Evolutionary conservation across 768 basidiomycete genomes (phyloP).

Genomic region (Lactarius akahatsu): DNA sequence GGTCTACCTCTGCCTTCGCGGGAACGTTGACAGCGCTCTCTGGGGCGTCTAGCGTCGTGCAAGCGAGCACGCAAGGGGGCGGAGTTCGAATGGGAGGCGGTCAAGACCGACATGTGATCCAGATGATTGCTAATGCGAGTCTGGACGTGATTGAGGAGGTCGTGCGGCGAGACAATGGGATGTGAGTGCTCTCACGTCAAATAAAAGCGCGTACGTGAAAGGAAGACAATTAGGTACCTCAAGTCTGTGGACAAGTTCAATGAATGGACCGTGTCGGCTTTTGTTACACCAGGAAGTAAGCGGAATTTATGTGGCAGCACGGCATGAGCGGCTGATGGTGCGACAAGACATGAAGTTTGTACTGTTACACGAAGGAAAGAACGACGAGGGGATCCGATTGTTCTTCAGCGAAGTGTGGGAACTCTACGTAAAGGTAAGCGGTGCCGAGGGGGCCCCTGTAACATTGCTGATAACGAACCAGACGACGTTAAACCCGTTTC

Average conservation of each 20-base stretch:
- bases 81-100: conserved; percentile 72
- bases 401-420: conserved; percentile 99
- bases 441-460: conserved; percentile 4
- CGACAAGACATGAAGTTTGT: conserved; percentile 89
- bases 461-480: conserved; percentile 37
- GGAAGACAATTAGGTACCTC: conserved; percentile 67
- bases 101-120: conserved; percentile 90
- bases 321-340: conserved; percentile 25
- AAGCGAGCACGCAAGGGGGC: conserved; percentile 60
- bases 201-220: conserved; percentile 2
- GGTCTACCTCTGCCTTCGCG: conserved; percentile 90
- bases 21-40: conserved; percentile 86
- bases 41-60: conserved; percentile 75
- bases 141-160: conserved; percentile 94
- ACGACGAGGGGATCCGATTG: conserved; percentile 91
- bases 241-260: conserved; percentile 97
- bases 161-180: conserved; percentile 75
- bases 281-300: conserved; percentile 94
- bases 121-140: conserved; percentile 98
- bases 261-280: conserved; percentile 97
- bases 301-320: conserved; percentile 16
- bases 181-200: conserved; percentile 50
- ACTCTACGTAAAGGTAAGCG: conserved; percentile 86
- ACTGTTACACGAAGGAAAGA: conserved; percentile 90
- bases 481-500: conserved; percentile 95